Evolutionary conservation across 2,329 filamentous ascomycete genomes (phyloP).

Genomic region (Dichotomopilus funicola): DNA sequence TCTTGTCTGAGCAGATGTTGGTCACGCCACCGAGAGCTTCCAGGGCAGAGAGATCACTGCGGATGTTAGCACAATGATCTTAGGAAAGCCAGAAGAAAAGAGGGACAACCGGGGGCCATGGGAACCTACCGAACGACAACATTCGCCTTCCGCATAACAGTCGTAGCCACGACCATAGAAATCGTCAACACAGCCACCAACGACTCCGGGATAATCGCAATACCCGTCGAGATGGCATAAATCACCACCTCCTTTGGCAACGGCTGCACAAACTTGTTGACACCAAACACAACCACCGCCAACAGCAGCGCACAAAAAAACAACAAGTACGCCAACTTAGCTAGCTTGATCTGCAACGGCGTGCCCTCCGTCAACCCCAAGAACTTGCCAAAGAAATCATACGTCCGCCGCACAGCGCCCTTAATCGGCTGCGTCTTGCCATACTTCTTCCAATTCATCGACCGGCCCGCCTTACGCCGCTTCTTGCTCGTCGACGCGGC

Average conservation of each 20-base stretch:
- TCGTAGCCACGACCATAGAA: slow-evolving; percentile 61
- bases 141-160: slow-evolving; percentile 57
- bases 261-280: slow-evolving; percentile 45
- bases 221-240: slow-evolving; percentile 54
- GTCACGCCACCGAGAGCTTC: slow-evolving; percentile 66
- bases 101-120: neutral
- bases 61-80: neutral
- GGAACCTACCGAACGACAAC: slow-evolving; percentile 51
- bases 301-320: slow-evolving; percentile 64
- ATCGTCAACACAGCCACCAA: slow-evolving; percentile 65
- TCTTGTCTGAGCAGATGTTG: slow-evolving; percentile 69
- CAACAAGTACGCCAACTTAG: slow-evolving; percentile 74
- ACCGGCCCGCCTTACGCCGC: slow-evolving; percentile 39
- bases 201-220: slow-evolving; percentile 60
- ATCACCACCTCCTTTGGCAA: slow-evolving; percentile 52
- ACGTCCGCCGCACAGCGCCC: slow-evolving; percentile 35
- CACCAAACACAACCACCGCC: slow-evolving; percentile 56
- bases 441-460: slow-evolving; percentile 38
- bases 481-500: slow-evolving; percentile 56
- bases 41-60: slow-evolving; percentile 54
- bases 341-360: slow-evolving; percentile 76
- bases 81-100: neutral
- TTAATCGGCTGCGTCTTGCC: slow-evolving; percentile 36
- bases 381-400: slow-evolving; percentile 35
- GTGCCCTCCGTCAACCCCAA: slow-evolving; percentile 64